Evolutionary conservation across 1,284 basidiomycete genomes (phyloP).

Genomic region (Caloboletus firmus): DNA sequence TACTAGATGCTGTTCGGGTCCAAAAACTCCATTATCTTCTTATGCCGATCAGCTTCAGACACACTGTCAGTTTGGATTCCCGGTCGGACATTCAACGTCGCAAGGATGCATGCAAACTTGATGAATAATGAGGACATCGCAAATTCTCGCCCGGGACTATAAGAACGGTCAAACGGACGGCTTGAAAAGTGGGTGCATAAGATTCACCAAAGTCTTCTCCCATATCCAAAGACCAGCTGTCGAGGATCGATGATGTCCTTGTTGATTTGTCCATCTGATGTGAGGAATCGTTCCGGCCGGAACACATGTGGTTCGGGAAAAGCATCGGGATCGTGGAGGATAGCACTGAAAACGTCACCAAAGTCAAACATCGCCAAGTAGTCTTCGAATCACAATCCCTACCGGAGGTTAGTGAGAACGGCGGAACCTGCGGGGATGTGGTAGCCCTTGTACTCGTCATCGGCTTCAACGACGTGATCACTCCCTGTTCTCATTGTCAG

Average conservation of each 20-base stretch:
- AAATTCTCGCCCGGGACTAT: conserved; percentile 6
- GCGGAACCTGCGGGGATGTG: neutral
- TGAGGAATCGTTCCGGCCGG: conserved; percentile 9
- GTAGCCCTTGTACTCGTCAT: conserved; percentile 8
- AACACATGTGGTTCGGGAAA: conserved; percentile 7
- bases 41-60: neutral
- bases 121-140: conserved; percentile 7
- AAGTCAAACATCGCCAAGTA: neutral
- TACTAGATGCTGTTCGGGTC: conserved; percentile 10
- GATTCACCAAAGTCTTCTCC: conserved; percentile 5
- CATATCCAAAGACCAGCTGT: conserved; percentile 9
- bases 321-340: conserved; percentile 3
- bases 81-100: neutral
- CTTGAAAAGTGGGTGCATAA: neutral
- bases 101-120: conserved; percentile 5
- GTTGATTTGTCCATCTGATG: conserved; percentile 7
- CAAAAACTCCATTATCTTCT: conserved; percentile 10
- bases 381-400: neutral
- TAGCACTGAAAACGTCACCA: neutral
- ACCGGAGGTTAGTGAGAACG: conserved; percentile 8
- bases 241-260: conserved; percentile 6
- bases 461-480: conserved; percentile 4
- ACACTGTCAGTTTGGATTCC: neutral
- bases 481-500: neutral
- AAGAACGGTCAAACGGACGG: neutral